Base-by-base conservation (phyloP, 345 rosid genomes). In the Odontarrhena argentea region DNA sequence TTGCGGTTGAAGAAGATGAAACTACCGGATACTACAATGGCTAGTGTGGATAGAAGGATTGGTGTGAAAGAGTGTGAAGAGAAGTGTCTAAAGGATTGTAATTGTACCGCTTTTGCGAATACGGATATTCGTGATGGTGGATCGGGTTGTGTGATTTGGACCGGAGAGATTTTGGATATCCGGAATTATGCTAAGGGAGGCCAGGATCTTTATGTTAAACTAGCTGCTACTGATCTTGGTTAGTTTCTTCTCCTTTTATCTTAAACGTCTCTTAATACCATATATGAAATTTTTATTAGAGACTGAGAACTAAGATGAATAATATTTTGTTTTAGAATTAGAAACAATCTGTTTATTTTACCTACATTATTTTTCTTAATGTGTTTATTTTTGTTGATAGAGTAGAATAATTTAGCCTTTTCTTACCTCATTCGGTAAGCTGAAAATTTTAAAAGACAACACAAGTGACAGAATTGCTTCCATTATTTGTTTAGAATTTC, bases 211-310 rank as follows among this genome's bases (percentile, higher is more conserved):
- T 88, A 65, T 44, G 82, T 90, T 48, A 65, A 86, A 77, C 76
- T 90, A 84, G 86, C 92, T 5, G 94, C 97, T 73, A 65, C 84
- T 8, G 97, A 90, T 74, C 55, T 86, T 15, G 92, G 98, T 93
- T 77, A 52, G 84, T 79, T 65, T 12, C 4, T 55, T 57, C 64
- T 70, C 51, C 28, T 34, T 18, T 58, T 59, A 12, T 28, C 24
- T 47, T 5, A 14, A 18, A 0, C 7, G 18, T 46, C 2, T 13
- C n/a, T 24, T 7, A 37, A 9, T 49, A 63, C 26, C 5, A n/a
- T n/a, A n/a, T n/a, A n/a, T n/a, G n/a, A n/a, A n/a, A n/a, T n/a
- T n/a, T n/a, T n/a, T n/a, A n/a, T n/a, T n/a, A n/a, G n/a, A n/a
- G n/a, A n/a, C n/a, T n/a, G n/a, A n/a, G 58, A 32, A 18, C 1